phyloP scores from a whole-genome alignment of 1,284 basidiomycete species.

The Microbotryomycetes sp. region DNA sequence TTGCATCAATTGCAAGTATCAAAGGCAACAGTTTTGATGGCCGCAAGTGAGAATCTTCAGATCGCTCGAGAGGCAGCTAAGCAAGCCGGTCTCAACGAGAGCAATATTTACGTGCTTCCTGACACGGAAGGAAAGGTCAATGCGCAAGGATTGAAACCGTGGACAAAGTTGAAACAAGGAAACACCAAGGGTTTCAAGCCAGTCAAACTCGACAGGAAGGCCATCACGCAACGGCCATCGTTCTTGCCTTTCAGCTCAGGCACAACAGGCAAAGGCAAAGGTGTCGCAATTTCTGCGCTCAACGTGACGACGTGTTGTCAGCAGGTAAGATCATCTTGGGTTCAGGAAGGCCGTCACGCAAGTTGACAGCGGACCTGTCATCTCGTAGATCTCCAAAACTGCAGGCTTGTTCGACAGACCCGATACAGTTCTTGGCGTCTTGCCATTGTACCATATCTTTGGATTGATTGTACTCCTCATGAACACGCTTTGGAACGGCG shows the following conservation, averaged over 20 bases:
- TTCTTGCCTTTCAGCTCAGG: slow-evolving; percentile 22
- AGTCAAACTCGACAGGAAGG: background rate
- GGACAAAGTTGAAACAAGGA: slow-evolving; percentile 7
- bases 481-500: slow-evolving; percentile 23
- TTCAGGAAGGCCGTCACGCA: too few species aligned
- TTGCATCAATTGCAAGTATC: slow-evolving; percentile 17
- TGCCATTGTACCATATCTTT: slow-evolving; percentile 22
- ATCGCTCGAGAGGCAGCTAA: slow-evolving; percentile 17
- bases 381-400: slow-evolving; percentile 9
- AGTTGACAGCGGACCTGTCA: slow-evolving; percentile 16
- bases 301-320: background rate
- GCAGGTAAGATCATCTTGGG: too few species aligned
- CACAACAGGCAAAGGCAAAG: slow-evolving; percentile 27
- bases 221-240: slow-evolving; percentile 5
- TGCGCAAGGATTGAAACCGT: slow-evolving; percentile 8
- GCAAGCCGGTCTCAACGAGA: slow-evolving; percentile 2
- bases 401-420: slow-evolving; percentile 14
- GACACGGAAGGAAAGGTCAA: slow-evolving; percentile 10
- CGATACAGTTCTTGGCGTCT: slow-evolving; percentile 13
- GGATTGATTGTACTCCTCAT: slow-evolving; percentile 23
- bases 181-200: slow-evolving; percentile 14
- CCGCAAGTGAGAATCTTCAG: slow-evolving; percentile 13
- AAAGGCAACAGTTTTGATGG: slow-evolving; percentile 16
- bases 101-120: slow-evolving; percentile 25
- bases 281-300: slow-evolving; percentile 18